Conservation (phyloP, 164 flowering plant genomes). For the Nymphaea thermarum region DNA sequence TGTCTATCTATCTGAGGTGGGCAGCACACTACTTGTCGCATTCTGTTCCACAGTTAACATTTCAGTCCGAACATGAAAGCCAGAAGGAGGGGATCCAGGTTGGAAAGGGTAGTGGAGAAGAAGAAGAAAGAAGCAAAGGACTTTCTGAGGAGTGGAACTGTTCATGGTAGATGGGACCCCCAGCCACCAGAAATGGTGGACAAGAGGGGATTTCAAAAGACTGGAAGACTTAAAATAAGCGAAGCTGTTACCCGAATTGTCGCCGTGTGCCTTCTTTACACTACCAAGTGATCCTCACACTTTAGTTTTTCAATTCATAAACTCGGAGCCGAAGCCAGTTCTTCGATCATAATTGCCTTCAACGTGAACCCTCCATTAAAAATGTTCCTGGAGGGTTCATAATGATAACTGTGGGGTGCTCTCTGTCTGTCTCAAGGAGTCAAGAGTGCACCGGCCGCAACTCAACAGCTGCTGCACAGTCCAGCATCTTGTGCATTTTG, state of each 20-base stretch:
- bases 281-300: background rate
- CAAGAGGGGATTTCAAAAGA: too few species aligned
- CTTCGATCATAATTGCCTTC: background rate
- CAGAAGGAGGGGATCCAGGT: background rate
- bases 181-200: background rate
- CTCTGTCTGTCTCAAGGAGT: background rate
- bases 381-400: background rate
- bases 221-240: background rate
- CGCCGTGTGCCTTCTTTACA: background rate
- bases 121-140: background rate
- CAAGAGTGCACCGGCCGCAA: too few species aligned
- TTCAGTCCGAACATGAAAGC: background rate
- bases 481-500: too few species aligned
- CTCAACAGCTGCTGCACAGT: too few species aligned
- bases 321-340: background rate
- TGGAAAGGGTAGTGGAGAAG: background rate
- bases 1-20: too few species aligned
- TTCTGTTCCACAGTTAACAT: background rate
- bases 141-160: background rate
- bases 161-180: background rate
- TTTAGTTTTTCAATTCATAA: too few species aligned
- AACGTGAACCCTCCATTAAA: background rate
- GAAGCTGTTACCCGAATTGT: background rate
- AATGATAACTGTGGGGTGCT: background rate
- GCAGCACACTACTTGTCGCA: too few species aligned